These are phyloP conservation scores for Dioszegia hungarica DNA, from an alignment of 768 basidiomycete genomes.

Conservation along the genomic window DNA sequence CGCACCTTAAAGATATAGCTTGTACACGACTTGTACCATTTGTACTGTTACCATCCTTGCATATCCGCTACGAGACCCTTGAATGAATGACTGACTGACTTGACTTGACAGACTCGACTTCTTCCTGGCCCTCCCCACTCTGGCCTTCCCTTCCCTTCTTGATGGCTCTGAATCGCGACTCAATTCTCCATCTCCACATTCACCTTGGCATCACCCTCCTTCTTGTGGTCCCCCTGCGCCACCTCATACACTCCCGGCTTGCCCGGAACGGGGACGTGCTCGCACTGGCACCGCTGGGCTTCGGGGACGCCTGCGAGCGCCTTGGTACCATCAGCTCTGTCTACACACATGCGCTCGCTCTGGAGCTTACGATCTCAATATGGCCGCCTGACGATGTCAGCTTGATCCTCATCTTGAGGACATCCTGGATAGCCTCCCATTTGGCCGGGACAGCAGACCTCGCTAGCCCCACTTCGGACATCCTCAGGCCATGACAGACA, in stretches of 20 bases:
- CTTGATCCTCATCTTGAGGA: not conserved
- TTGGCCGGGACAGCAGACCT: no score
- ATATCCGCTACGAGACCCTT: not conserved
- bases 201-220: not conserved
- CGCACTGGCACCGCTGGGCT: constrained; percentile 40
- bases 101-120: not conserved
- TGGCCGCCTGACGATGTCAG: constrained; percentile 29
- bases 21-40: no score
- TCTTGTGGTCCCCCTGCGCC: constrained; percentile 13
- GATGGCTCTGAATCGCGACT: not conserved
- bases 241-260: constrained; percentile 39
- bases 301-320: constrained; percentile 42
- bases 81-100: not conserved
- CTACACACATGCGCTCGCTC: not conserved
- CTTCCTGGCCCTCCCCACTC: not conserved
- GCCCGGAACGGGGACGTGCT: constrained; percentile 35
- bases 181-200: not conserved
- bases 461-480: no score
- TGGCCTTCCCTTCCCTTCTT: not conserved
- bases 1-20: no score
- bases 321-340: constrained; percentile 14
- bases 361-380: constrained; percentile 35
- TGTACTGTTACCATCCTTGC: no score
- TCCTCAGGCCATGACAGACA: not conserved
- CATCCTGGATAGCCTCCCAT: no score